Evolutionary conservation across 768 basidiomycete species (phyloP), one percentile per base, ranked within the genome.

Genomic region (Trametes maxima): DNA sequence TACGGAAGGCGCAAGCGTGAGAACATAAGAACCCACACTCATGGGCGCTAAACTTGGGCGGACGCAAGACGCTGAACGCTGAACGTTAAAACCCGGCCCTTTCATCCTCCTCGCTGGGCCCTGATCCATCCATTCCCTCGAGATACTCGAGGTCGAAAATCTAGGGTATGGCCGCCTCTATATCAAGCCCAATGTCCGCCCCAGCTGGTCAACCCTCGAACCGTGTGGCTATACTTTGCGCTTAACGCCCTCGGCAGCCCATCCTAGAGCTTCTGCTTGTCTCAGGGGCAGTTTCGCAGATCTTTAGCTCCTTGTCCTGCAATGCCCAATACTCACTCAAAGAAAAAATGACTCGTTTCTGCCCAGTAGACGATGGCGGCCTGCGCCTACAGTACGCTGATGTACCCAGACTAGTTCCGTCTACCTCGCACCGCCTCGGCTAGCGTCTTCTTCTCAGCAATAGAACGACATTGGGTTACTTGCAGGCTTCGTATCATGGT

Each of bases 161-260:
- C 25, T 55, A 35, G 35, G 33, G 33, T 55, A 55, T 33, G 35
- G 22, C n/a, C 46, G 46, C 33, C 36, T 55, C 44, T 28, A 55
- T 21, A 14, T 33, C 44, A 16, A 28, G 33, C 35, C 44, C 22
- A 6, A 6, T 22, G 21, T 33, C 28, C 28, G 8, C 28, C 19
- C 14, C 54, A 21, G n/a, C 46, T 55, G n/a, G 44, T 44, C 8
- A 17, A 16, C 19, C 43, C 46, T 21, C 28, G 44, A 17, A 22
- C 35, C 25, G 43, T 55, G 7, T 36, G 43, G 21, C n/a, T 55
- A n/a, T 28, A 33, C 28, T 55, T 55, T 24, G 28, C 21, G 13
- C 14, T 46, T 35, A 43, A 46, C 44, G 44, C 54, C 44, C 54
- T 3, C 43, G 44, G 2, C 35, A 35, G 44, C 54, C 54, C 19